Conservation (phyloP, 1,284 basidiomycete genomes). For the Malassezia vespertilionis region DNA sequence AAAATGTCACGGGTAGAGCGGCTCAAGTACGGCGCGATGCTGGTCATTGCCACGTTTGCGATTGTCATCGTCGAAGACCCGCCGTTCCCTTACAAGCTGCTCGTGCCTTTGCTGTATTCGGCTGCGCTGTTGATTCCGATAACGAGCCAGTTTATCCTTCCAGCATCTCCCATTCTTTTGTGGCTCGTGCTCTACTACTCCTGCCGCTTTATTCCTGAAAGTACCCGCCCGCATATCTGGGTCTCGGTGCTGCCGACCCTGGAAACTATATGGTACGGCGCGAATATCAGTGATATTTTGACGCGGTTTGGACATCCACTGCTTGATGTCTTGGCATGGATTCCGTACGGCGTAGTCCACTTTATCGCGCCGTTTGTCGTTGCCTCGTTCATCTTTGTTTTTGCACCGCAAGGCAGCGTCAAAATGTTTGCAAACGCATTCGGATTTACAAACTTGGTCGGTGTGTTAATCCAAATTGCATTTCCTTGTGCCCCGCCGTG, state of each 20-base stretch:
- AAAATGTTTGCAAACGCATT: constrained; percentile 80
- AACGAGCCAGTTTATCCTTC: constrained; percentile 83
- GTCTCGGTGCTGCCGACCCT: constrained; percentile 86
- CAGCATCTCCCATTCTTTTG: constrained; percentile 72
- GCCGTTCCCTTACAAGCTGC: constrained; percentile 61
- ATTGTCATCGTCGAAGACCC: constrained; percentile 66
- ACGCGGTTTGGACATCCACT: constrained; percentile 83
- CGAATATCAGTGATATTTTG: constrained; percentile 90
- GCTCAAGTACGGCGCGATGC: constrained; percentile 38
- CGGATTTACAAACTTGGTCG: constrained; percentile 83
- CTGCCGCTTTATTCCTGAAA: constrained; percentile 68
- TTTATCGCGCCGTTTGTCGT: constrained; percentile 62
- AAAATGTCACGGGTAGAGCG: constrained; percentile 25
- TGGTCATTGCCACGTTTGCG: constrained; percentile 57
- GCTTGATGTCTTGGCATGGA: constrained; percentile 85
- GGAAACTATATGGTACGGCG: constrained; percentile 86
- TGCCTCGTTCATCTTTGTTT: constrained; percentile 62
- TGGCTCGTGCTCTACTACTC: constrained; percentile 64
- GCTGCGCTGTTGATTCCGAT: constrained; percentile 67
- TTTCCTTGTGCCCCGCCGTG: constrained; percentile 85
- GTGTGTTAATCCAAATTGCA: constrained; percentile 76
- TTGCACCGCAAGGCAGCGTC: constrained; percentile 65
- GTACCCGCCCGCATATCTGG: constrained; percentile 68
- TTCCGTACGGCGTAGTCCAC: constrained; percentile 88
- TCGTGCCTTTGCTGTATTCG: constrained; percentile 65